Evolutionary conservation across 208 protist genomes (phyloP), one percentile per base, ranked within the genome.

Genomic region (Trypanosoma boissoni): DNA sequence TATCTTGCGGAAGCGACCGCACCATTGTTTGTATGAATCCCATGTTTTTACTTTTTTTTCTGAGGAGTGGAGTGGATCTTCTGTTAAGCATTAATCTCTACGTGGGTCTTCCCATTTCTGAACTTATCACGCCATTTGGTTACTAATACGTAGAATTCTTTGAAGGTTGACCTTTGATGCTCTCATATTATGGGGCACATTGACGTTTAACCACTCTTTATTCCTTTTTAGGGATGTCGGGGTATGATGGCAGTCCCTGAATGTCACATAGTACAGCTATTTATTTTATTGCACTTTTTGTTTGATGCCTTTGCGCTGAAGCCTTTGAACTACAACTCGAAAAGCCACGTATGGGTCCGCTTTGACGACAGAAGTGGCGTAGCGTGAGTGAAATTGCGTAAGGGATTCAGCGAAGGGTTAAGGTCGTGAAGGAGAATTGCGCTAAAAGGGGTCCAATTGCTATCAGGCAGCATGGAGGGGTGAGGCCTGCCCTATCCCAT

Each of bases 151-250:
- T 92, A 56, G 76, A 94, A 64, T 94, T 96, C 43, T 68, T 91
- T 54, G 64, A 74, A 14, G 61, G 77, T 20, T 75, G 94, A 9
- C 78, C 85, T 27, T 66, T 78, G 3, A 83, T 68, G 46, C 72
- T 97, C 26, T 84, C 80, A 45, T 98, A 98, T 68, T 86, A 73
- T 37, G 94, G 94, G 54, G 95, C 98, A 23, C 98, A 98, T 65
- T 79, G 96, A 46, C 98, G 94, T 58, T 58, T 98, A n/a, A 97
- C 97, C 76, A 97, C 97, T 74, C 95, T 94, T 1, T 88, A 98
- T 53, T 72, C 75, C 8, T 80, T 88, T 2, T 85, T 94, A 10
- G 95, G 92, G 12, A 93, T 93, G 66, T 80, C 88, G 4, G 87
- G 74, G 21, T 96, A 90, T 51, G 96, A 97, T 62, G 93, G 92